A percentile compares a stretch with the other conserved stretches of the same genome.
Evolutionary conservation across 192 early-diverging fungal genomes (phyloP).

Genomic region (Backusella macrospora): DNA sequence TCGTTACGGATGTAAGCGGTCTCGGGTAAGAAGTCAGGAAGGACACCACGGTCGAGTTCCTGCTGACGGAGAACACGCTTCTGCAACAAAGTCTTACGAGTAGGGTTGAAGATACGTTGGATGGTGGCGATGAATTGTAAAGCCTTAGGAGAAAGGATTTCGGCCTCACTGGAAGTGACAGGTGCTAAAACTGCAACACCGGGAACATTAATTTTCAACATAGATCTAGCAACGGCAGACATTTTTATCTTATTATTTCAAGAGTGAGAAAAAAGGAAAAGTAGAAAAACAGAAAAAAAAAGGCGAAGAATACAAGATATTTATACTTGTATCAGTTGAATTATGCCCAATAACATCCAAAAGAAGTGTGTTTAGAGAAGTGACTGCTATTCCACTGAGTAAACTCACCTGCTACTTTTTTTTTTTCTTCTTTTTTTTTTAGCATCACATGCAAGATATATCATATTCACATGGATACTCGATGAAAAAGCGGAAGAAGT

Average conservation of each 20-base stretch:
- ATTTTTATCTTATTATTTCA: slow-evolving; percentile 6
- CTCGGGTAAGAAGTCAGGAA: slow-evolving; percentile 92
- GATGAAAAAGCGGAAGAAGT: slow-evolving; percentile 18
- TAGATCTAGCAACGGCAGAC: slow-evolving; percentile 16
- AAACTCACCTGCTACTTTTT: slow-evolving; percentile 24
- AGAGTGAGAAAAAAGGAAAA: slow-evolving; percentile 16
- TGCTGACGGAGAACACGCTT: slow-evolving; percentile 78
- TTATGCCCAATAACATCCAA: slow-evolving; percentile 21
- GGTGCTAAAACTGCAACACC: slow-evolving; percentile 75
- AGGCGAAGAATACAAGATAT: slow-evolving; percentile 10
- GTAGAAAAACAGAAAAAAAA: background rate
- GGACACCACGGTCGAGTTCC: slow-evolving; percentile 75
- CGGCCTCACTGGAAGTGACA: slow-evolving; percentile 59
- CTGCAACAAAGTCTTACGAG: slow-evolving; percentile 86
- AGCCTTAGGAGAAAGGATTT: slow-evolving; percentile 84
- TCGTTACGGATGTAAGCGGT: slow-evolving; percentile 91
- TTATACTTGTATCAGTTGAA: slow-evolving; percentile 8
- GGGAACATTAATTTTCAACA: slow-evolving; percentile 49
- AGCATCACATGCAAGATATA: slow-evolving; percentile 22
- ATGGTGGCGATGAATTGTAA: slow-evolving; percentile 87
- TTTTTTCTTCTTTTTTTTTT: slow-evolving; percentile 21
- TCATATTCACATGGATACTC: slow-evolving; percentile 28
- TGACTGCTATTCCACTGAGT: slow-evolving; percentile 37
- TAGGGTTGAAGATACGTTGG: slow-evolving; percentile 88
- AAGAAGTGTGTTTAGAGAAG: slow-evolving; percentile 1